Evolutionary conservation across 2,329 filamentous ascomycete species (phyloP), one percentile per base, ranked within the genome.

Genomic region (Xylariaceae sp.): DNA sequence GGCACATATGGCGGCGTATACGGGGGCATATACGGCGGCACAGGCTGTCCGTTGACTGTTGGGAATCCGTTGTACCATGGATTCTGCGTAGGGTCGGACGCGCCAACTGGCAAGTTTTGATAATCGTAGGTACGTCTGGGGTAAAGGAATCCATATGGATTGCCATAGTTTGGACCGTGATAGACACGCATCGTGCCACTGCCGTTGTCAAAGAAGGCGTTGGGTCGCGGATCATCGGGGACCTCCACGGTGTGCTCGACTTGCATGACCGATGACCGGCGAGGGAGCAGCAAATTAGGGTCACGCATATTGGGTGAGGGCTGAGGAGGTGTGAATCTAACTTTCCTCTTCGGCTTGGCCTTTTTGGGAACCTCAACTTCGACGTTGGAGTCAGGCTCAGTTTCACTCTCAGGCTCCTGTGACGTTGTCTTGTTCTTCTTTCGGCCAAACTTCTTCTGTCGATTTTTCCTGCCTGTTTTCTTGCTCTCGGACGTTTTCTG

Each of bases 141-240:
- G 61, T 83, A 79, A n/a, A 80, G 62, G 2, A 68, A 65, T 1
- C 72, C 72, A 21, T 72, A 68, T 21, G 76, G 74, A 57, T 80
- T 80, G 4, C 80, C 80, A 61, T 81, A 84, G 0, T 72, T 69
- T 2, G 76, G 75, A 0, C 80, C 81, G 57, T 84, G 77, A 57
- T 84, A 84, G 22, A 84, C 75, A 13, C 80, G 77, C 47, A 81
- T 71, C 18, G 80, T 67, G 30, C 79, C 76, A 57, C 75, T 72
- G 43, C 73, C 70, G n/a, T 71, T 64, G 60, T 85, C 80, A 61
- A 77, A 79, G 62, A 80, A 85, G 40, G 81, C 79, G 61, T 85
- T 85, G 12, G 81, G 82, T 1, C 73, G 72, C 8, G 81, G 81
- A 57, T 84, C 80, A 41, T 75, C 69, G 3, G 71, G 69, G 1